Percentiles rank a stretch among this genome's conserved stretches.
phyloP scores from a whole-genome alignment of 345 rosid genomes.

The Eutrema japonicum region DNA sequence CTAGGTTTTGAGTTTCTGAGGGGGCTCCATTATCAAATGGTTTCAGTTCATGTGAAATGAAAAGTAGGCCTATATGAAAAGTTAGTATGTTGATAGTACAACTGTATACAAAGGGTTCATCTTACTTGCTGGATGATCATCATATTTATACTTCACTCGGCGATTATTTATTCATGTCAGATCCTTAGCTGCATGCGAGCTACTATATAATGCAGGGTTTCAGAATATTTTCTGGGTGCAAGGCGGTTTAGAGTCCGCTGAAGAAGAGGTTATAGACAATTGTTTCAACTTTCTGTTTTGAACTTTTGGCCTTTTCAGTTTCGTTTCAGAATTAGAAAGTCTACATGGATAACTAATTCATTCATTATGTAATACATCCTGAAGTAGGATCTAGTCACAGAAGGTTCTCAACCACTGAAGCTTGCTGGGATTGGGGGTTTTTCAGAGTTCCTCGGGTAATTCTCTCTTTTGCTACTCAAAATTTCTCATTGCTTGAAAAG shows the following conservation, averaged over 20 bases:
- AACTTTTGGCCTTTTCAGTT: slow-evolving; percentile 28
- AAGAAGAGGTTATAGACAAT: slow-evolving; percentile 66
- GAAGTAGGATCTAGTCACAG: slow-evolving; percentile 74
- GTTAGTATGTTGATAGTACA: slow-evolving; percentile 9
- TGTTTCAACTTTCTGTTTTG: slow-evolving; percentile 28
- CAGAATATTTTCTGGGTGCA: slow-evolving; percentile 89
- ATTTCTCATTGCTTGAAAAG: slow-evolving; percentile 19
- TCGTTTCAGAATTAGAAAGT: slow-evolving; percentile 4
- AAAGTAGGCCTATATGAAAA: slow-evolving; percentile 24
- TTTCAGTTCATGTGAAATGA: slow-evolving; percentile 6
- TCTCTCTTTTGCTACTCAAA: slow-evolving; percentile 32
- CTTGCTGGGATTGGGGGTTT: slow-evolving; percentile 90
- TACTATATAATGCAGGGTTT: slow-evolving; percentile 72
- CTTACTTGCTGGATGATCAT: slow-evolving; percentile 26
- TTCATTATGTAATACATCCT: slow-evolving; percentile 20
- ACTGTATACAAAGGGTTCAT: slow-evolving; percentile 11
- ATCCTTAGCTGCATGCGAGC: slow-evolving; percentile 92
- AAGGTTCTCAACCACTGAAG: slow-evolving; percentile 79
- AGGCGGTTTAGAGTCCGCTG: slow-evolving; percentile 88
- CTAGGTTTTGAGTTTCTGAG: too few relatives aligned
- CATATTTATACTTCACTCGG: slow-evolving; percentile 12
- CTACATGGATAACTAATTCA: slow-evolving; percentile 7
- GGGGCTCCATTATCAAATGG: too few relatives aligned
- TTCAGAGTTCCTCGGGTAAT: slow-evolving; percentile 90
- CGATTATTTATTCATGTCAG: slow-evolving; percentile 47